These are phyloP conservation scores for Colletotrichum neosansevieriae DNA, from an alignment of 2,329 filamentous ascomycete species.

Conservation along the genomic window DNA sequence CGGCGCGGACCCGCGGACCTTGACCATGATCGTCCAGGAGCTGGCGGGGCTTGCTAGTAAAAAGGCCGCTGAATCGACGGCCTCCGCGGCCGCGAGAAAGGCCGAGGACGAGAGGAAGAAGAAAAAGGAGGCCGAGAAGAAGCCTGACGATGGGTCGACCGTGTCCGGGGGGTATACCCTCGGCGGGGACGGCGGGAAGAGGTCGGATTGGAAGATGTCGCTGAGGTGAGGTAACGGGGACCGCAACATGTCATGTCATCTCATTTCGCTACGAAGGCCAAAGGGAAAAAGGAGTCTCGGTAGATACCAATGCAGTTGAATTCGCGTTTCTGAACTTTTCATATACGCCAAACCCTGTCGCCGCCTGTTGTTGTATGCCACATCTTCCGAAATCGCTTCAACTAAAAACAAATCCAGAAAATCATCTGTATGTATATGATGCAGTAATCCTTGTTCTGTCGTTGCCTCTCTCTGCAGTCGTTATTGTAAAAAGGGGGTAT, in stretches of 20 bases:
- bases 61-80: constrained; percentile 7
- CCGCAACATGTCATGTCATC: not conserved
- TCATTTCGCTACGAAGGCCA: constrained; percentile 9
- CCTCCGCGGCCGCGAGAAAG: constrained; percentile 49
- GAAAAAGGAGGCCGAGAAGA: constrained; percentile 17
- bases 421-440: not conserved
- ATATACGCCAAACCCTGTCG: not conserved
- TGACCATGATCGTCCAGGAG: constrained; percentile 32
- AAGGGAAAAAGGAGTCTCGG: constrained; percentile 5
- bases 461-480: constrained; percentile 5
- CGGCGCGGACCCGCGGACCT: constrained; percentile 42
- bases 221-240: constrained; percentile 18
- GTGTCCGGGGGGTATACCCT: constrained; percentile 42
- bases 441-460: not conserved
- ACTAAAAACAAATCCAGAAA: not conserved
- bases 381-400: not conserved
- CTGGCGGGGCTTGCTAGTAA: constrained; percentile 44
- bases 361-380: constrained; percentile 1
- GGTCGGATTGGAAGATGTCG: constrained; percentile 43
- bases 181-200: constrained; percentile 19
- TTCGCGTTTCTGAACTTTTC: not conserved
- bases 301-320: constrained; percentile 25
- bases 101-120: constrained; percentile 37
- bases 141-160: constrained; percentile 34
- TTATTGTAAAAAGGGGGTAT: constrained; percentile 25